phyloP scores from a whole-genome alignment of 768 basidiomycete genomes.

The Tulasnella sp. region DNA sequence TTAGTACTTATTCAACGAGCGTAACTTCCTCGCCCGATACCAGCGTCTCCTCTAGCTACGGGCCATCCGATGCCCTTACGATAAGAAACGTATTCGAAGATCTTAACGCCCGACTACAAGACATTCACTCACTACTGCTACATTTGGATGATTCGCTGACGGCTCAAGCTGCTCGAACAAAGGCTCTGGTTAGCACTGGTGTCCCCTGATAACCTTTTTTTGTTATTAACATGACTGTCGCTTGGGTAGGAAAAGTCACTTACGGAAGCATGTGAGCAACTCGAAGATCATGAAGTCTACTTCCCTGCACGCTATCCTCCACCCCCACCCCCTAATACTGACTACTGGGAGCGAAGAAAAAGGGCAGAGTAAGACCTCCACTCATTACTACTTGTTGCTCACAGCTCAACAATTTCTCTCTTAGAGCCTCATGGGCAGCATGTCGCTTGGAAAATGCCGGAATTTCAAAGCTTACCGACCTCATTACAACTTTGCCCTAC shows the following conservation, averaged over 20 bases:
- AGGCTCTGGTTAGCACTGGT: not conserved
- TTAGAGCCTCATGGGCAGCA: not conserved
- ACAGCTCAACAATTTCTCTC: not conserved
- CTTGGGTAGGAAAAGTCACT: slow-evolving; percentile 5
- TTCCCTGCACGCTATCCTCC: slow-evolving; percentile 6
- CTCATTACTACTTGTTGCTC: not conserved
- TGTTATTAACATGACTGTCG: too few species aligned
- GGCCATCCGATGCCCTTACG: too few species aligned
- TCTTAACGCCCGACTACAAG: too few species aligned
- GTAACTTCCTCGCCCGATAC: too few species aligned
- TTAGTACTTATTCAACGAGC: too few species aligned
- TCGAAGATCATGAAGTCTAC: slow-evolving; percentile 7
- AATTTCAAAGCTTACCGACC: not conserved
- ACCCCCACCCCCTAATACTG: not conserved
- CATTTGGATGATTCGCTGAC: too few species aligned
- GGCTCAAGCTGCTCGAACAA: too few species aligned
- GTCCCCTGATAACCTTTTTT: not conserved
- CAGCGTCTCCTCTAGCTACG: too few species aligned
- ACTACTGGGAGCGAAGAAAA: not conserved
- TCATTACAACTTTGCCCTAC: not conserved
- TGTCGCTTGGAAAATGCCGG: not conserved
- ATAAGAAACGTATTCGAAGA: too few species aligned
- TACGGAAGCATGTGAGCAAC: not conserved
- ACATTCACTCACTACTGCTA: too few species aligned
- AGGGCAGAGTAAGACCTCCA: not conserved